Conservation (phyloP, 441 rosid species). For the Brassica balearica region DNA sequence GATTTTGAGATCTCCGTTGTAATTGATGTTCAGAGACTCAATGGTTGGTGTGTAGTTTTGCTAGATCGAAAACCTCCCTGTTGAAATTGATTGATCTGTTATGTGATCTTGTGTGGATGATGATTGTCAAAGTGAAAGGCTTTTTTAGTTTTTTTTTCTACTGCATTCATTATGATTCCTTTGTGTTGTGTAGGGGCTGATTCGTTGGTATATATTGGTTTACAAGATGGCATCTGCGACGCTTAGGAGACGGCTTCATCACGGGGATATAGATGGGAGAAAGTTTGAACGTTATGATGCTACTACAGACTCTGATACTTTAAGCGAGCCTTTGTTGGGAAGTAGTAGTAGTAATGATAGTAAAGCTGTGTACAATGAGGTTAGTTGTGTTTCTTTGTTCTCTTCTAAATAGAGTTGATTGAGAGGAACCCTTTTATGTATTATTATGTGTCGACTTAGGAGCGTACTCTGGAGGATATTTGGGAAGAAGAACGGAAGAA, state of each 20-base stretch:
- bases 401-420: neutral
- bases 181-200: conserved; percentile 21
- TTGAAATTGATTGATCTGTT: neutral
- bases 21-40: conserved; percentile 5
- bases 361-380: conserved; percentile 56
- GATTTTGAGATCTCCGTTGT: neutral
- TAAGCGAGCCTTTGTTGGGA: conserved; percentile 76
- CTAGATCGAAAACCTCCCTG: conserved; percentile 21
- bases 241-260: conserved; percentile 78
- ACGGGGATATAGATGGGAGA: conserved; percentile 75
- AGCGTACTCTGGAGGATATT: conserved; percentile 55
- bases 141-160: neutral
- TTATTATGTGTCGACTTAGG: conserved; percentile 44
- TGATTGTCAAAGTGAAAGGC: neutral
- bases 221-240: conserved; percentile 63
- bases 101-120: too few species aligned
- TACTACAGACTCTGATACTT: conserved; percentile 54
- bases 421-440: conserved; percentile 7
- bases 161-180: conserved; percentile 10
- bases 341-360: conserved; percentile 34
- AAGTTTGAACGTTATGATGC: conserved; percentile 59
- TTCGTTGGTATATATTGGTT: conserved; percentile 31
- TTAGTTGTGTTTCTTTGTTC: conserved; percentile 36
- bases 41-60: conserved; percentile 39
- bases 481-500: conserved; percentile 73